These are phyloP conservation scores for Samsoniella hepiali DNA, from an alignment of 2,329 filamentous ascomycete genomes.

Conservation along the genomic window DNA sequence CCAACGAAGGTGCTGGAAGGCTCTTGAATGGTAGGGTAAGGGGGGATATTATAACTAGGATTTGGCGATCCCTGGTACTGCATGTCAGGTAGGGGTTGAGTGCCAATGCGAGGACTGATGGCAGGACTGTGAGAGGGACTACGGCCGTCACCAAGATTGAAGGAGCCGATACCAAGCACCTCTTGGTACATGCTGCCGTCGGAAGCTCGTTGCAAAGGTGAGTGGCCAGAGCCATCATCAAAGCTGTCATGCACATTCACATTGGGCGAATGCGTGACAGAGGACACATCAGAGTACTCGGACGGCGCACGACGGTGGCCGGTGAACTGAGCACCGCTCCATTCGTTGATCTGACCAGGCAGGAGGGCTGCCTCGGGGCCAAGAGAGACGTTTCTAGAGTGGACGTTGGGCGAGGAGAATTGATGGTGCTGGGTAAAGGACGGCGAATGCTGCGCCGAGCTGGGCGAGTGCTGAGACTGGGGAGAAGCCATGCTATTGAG, in stretches of 20 bases:
- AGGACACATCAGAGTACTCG: conserved; percentile 90
- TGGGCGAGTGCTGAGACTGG: conserved; percentile 53
- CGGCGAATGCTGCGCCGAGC: conserved; percentile 55
- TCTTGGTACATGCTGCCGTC: conserved; percentile 74
- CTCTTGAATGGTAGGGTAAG: conserved; percentile 38
- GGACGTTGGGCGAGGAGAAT: conserved; percentile 49
- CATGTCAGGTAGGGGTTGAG: conserved; percentile 54
- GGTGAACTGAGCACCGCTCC: conserved; percentile 63
- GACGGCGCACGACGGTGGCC: conserved; percentile 81
- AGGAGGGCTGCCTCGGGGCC: conserved; percentile 57
- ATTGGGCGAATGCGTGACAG: conserved; percentile 79
- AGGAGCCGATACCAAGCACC: conserved; percentile 71
- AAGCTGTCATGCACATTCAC: conserved; percentile 75
- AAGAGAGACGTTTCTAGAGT: conserved; percentile 56
- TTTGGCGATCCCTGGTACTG: conserved; percentile 43
- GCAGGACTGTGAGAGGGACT: conserved; percentile 76
- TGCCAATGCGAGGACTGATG: conserved; percentile 59
- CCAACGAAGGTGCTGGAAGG: conserved; percentile 50
- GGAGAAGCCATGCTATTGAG: conserved; percentile 53
- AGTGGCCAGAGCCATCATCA: conserved; percentile 69
- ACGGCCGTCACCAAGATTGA: conserved; percentile 77
- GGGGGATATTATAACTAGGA: conserved; percentile 36
- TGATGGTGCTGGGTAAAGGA: conserved; percentile 52
- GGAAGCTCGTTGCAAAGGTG: conserved; percentile 73
- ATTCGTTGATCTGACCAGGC: conserved; percentile 50